A percentile compares a stretch with the other conserved stretches of the same genome.
These are phyloP conservation scores for Chytriomyces sp. DNA, from an alignment of 192 early-diverging fungal genomes.

Conservation along the genomic window DNA sequence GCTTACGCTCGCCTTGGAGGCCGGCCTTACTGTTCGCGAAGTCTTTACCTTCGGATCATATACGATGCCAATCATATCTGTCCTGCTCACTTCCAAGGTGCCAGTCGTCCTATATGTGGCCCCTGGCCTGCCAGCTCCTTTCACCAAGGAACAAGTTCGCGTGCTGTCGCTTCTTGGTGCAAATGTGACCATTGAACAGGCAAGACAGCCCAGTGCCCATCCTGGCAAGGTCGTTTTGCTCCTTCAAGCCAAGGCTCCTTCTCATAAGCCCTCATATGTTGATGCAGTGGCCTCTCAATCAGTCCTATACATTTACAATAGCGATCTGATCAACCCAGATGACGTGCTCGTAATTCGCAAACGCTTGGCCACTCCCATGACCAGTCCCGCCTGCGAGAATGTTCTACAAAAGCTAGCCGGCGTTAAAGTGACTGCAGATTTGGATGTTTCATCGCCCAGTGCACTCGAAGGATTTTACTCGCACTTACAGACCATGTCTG, in stretches of 20 bases:
- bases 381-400: not conserved
- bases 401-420: not conserved
- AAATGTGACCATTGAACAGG: not conserved
- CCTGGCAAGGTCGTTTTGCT: not conserved
- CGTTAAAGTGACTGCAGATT: not conserved
- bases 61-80: not conserved
- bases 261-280: too few species aligned
- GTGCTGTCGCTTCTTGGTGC: not conserved
- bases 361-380: not conserved
- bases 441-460: not conserved
- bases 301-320: not conserved
- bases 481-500: conserved; percentile 1
- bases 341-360: not conserved
- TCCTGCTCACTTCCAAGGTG: not conserved
- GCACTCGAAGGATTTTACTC: not conserved
- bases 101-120: not conserved
- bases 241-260: not conserved
- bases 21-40: not conserved
- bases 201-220: not conserved
- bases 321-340: not conserved
- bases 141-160: not conserved
- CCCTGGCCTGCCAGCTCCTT: not conserved
- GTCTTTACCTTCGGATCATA: not conserved
- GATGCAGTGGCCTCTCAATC: not conserved
- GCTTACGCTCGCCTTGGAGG: not conserved